Evolutionary conservation across 345 rosid genomes (phyloP).

Genomic region (Murraya koenigii): DNA sequence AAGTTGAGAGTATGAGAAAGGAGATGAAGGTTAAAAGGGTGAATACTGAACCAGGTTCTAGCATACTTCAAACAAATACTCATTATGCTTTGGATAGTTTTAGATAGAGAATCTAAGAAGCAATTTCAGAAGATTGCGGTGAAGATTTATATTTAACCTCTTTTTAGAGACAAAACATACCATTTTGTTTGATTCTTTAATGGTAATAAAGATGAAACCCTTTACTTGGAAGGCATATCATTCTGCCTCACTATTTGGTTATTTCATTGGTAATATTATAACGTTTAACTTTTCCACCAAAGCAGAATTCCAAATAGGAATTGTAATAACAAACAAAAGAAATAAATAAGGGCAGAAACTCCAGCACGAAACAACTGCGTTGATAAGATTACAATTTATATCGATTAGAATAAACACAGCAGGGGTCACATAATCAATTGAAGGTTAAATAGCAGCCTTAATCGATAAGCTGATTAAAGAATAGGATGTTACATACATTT

Average conservation of each 20-base stretch:
- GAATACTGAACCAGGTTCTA: conserved; percentile 25
- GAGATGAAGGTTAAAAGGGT: conserved; percentile 32
- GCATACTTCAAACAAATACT: conserved; percentile 9
- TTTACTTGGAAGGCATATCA: neutral
- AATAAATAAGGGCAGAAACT: neutral
- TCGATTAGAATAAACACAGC: conserved; percentile 14
- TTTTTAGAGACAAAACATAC: neutral
- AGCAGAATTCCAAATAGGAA: neutral
- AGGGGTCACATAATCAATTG: neutral
- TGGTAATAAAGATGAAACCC: neutral
- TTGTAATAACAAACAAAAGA: neutral
- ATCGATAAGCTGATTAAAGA: conserved; percentile 8
- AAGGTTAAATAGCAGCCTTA: conserved; percentile 12
- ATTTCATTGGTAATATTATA: neutral
- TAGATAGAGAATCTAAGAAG: neutral
- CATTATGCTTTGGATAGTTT: neutral
- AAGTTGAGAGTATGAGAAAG: conserved; percentile 45
- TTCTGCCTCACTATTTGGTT: neutral
- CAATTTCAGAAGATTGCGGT: neutral
- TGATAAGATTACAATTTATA: neutral
- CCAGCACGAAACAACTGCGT: neutral
- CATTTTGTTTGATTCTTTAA: neutral
- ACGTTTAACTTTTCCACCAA: neutral
- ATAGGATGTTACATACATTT: conserved; percentile 11
- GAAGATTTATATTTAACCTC: neutral